Base-by-base conservation (phyloP, 2,329 filamentous ascomycete genomes). In the Ophiosphaerella korrae region DNA sequence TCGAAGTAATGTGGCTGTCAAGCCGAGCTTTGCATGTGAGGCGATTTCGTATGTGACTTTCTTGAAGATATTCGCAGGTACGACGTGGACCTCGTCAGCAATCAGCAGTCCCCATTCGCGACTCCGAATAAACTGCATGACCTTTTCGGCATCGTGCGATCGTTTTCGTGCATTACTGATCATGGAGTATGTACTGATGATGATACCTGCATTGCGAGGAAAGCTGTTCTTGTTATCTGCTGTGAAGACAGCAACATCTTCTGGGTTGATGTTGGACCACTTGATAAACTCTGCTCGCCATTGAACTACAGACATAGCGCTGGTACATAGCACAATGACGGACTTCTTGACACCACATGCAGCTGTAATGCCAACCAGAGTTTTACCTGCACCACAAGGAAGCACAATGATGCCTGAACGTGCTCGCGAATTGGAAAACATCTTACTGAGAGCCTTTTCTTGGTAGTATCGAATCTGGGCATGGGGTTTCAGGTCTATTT, bases 171-270 rank as follows among this genome's bases (percentile, higher is more conserved):
- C 92, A 67, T 94, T 90, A 7, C 91, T 96, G n/a, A 99, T 92
- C 94, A 99, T 99, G 52, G 91, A 94, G 74, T 99, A 99, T 1
- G 94, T 99, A 9, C 92, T 96, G 45, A 99, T 92, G 60, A 99
- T 95, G 59, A 99, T 92, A 69, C 94, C 94, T 1, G 94, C 96
- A 68, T 91, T 93, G 42, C 92, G 86, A 1, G 88, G 87, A 65
- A 99, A 96, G 45, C 82, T 81, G 50, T 88, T 86, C 75, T 99
- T 99, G 71, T 90, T 90, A 61, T 96, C 92, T 0, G 92, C 93
- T 0, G 94, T 97, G 74, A 99, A 99, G 47, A 96, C 87, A 26
- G 92, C 91, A 66, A 99, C 92, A 67, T 97, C 92, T 60, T 93
- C 88, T 0, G 92, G 91, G 63, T 92, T 89, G 55, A 96, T 96